phyloP scores from a whole-genome alignment of 164 flowering plant species.

The Cinnamomum micranthum region DNA sequence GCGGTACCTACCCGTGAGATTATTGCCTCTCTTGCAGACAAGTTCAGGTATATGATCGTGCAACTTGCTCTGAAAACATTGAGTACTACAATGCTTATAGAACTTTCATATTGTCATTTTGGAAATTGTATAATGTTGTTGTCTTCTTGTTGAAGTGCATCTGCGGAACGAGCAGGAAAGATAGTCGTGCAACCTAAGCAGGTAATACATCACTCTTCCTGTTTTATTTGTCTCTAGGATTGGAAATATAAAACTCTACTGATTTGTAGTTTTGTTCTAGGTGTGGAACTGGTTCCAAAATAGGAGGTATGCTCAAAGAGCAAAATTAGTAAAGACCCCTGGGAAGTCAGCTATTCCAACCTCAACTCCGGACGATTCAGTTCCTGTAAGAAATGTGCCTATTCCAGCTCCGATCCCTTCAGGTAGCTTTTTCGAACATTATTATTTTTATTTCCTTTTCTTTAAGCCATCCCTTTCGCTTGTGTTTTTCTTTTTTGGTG shows the following conservation, averaged over 20 bases:
- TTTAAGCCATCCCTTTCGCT: background rate
- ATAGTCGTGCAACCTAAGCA: conserved; percentile 82
- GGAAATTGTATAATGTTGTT: background rate
- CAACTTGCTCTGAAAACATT: background rate
- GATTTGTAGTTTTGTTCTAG: conserved; percentile 31
- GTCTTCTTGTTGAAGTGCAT: conserved; percentile 38
- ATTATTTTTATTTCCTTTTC: background rate
- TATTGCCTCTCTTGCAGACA: conserved; percentile 69
- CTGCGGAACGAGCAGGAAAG: conserved; percentile 76
- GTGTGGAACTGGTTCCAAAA: conserved; percentile 99
- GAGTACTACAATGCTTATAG: background rate
- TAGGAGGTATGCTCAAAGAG: conserved; percentile 80
- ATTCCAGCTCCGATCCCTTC: conserved; percentile 34
- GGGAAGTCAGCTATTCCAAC: conserved; percentile 47
- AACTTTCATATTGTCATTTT: background rate
- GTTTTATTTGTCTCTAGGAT: background rate
- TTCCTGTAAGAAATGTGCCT: conserved; percentile 34
- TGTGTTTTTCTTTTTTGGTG: background rate
- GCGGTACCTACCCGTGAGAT: conserved; percentile 70
- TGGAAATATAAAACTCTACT: conserved; percentile 3
- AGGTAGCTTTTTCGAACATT: conserved; percentile 31
- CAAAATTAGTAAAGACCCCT: conserved; percentile 58
- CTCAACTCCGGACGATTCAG: conserved; percentile 52
- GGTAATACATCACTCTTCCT: conserved; percentile 27
- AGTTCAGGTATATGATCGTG: conserved; percentile 57